Base-by-base conservation (phyloP, 768 basidiomycete genomes). In the Suillus fuscotomentosus region DNA sequence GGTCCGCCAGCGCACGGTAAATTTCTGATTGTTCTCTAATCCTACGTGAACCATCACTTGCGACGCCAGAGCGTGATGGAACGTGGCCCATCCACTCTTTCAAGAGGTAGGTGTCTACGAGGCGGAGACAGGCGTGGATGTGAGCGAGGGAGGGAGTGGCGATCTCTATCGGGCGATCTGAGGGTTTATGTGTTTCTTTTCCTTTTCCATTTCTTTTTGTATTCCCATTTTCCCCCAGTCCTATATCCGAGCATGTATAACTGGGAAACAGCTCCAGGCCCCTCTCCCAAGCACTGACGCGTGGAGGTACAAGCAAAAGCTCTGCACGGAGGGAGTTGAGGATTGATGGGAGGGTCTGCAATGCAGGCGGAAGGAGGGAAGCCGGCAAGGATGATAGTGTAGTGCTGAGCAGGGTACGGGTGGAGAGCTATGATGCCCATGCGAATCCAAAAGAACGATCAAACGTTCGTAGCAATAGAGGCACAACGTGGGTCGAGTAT, bases 101-200 rank as follows among this genome's bases (percentile, higher is more conserved):
- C 10, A 92, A 75, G 2, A 92, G 79, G 70, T 83, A 88, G 1
- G 82, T 77, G 67, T 92, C 91, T 10, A 92, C 69, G 1, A 92
- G 76, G 22, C 79, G 79, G 41, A 92, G 77, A 66, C 87, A 84
- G 38, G 84, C 80, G 66, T 85, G 81, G 3, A 87, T 75, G 70
- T 82, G 83, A 20, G 79, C 75, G 42, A 86, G 70, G 22, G 81
- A 80, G 34, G 76, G 80, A 27, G 24, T 59, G 27, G 39, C 56
- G 17, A 59, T 41, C 2, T 59, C 56, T 59, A 59, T 59, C 24
- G 24, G 53, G 5, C 31, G 53, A 11, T 54, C 31, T n/a, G 53
- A 59, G 15, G 6, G 10, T 27, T 59, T 59, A 6, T 24, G 56
- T 27, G 5, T 20, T 59, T 59, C 39, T 42, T 42, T 59, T 20